Evolutionary conservation across 371 early-diverging fungal genomes (phyloP).

Genomic region (Blakeslea trispora): DNA sequence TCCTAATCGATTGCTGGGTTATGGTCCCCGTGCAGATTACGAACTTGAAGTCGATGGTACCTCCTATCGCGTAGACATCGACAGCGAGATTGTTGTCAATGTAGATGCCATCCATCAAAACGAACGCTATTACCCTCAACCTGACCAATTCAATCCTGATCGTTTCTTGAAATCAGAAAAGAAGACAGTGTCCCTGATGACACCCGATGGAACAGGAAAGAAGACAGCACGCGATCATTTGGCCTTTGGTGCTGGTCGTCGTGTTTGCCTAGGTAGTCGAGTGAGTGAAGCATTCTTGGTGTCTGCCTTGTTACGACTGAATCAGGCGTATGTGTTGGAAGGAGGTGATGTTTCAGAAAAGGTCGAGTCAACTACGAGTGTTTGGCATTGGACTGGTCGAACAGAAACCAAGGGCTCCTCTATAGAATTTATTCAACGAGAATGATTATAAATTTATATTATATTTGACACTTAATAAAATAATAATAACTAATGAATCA

Average conservation of each 20-base stretch:
- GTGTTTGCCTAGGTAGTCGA: slow-evolving; percentile 29
- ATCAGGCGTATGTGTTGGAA: slow-evolving; percentile 14
- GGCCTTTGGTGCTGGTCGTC: slow-evolving; percentile 44
- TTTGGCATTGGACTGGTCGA: slow-evolving; percentile 36
- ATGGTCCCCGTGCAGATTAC: slow-evolving; percentile 39
- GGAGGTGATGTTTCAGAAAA: slow-evolving; percentile 29
- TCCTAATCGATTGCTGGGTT: slow-evolving; percentile 30
- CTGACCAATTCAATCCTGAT: slow-evolving; percentile 27
- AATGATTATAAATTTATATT: background rate
- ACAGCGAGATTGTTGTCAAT: slow-evolving; percentile 33
- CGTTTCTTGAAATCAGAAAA: slow-evolving; percentile 27
- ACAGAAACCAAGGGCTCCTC: slow-evolving; percentile 32
- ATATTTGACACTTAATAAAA: too few species aligned
- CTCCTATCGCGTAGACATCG: slow-evolving; percentile 36
- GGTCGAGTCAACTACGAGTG: slow-evolving; percentile 14
- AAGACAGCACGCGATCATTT: slow-evolving; percentile 31
- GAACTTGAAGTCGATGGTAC: slow-evolving; percentile 21
- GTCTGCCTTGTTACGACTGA: slow-evolving; percentile 12
- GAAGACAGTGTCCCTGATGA: slow-evolving; percentile 14
- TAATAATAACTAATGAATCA: too few species aligned
- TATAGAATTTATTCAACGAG: slow-evolving; percentile 22
- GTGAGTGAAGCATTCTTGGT: slow-evolving; percentile 25
- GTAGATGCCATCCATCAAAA: slow-evolving; percentile 42
- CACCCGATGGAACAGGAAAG: slow-evolving; percentile 12
- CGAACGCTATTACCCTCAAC: slow-evolving; percentile 22